Conservation (phyloP, 306 rosid genomes). For the Cucumis cinereus region DNA sequence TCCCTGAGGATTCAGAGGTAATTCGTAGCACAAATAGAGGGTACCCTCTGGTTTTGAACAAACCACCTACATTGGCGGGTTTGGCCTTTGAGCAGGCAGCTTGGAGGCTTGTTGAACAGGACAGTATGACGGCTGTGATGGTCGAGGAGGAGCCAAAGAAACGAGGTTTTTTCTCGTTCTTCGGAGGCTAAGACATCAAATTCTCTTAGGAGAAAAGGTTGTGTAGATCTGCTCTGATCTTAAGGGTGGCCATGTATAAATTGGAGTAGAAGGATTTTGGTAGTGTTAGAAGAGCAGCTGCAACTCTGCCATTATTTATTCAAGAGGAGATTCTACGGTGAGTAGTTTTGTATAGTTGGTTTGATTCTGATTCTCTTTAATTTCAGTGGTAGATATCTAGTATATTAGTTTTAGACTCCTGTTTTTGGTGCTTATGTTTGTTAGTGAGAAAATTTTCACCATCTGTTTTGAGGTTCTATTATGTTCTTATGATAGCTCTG, state of each 20-base stretch:
- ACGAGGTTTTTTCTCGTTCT: conserved; percentile 84
- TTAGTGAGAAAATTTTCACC: not conserved
- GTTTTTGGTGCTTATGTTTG: not conserved
- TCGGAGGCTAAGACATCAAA: conserved; percentile 45
- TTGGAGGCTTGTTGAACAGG: conserved; percentile 98
- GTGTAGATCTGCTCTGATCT: not conserved
- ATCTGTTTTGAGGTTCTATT: not conserved
- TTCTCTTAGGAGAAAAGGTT: not conserved
- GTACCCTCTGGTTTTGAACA: conserved; percentile 73
- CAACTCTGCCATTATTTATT: not conserved
- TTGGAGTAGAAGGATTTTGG: conserved; percentile 4
- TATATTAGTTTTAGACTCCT: not conserved
- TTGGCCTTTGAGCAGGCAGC: conserved; percentile 98
- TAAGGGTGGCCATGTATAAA: not conserved
- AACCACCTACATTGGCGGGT: conserved; percentile 92
- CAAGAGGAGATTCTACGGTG: not conserved
- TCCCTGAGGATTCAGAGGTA: conserved; percentile 87
- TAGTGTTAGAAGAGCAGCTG: not conserved
- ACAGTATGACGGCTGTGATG: conserved; percentile 84
- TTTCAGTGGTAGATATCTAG: not conserved
- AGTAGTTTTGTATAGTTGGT: not conserved
- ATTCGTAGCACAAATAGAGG: conserved; percentile 92
- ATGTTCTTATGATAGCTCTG: not conserved
- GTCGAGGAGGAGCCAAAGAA: conserved; percentile 85
- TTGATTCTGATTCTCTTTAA: not conserved